Base-by-base conservation (phyloP, 352 stramenopile genomes). In the Plasmopara muralis region DNA sequence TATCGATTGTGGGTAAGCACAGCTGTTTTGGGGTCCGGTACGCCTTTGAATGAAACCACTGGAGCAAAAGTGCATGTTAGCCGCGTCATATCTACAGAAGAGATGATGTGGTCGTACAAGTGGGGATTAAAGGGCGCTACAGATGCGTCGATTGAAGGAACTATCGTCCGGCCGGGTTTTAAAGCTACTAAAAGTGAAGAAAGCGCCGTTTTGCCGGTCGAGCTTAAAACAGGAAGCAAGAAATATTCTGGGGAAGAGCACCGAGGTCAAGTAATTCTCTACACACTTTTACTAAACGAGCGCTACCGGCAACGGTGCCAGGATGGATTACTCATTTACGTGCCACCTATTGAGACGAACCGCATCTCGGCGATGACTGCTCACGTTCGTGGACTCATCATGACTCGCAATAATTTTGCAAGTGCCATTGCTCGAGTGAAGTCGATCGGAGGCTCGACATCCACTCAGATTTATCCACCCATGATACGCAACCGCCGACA, bases 141-240 rank as follows among this genome's bases (percentile, higher is more conserved):
- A 0, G 83, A 93, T 46, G 83, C 74, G 1, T 87, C 79, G 18
- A 58, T 93, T n/a, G 52, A 75, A 64, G 74, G 67, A 6, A 59
- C 50, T 7, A 81, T 87, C 46, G 25, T 43, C 15, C 40, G 41
- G 8, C 33, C 15, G 13, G 40, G 46, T 12, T 44, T 6, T 35
- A 35, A 50, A 30, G 37, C 38, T n/a, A n/a, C n/a, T 40, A 47
- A 33, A 1, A n/a, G 20, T 13, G 5, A 47, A n/a, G 43, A n/a
- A 42, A 54, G 48, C 20, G 44, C 65, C 13, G 67, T 90, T n/a
- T 16, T 89, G 3, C 77, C 83, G 13, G 28, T 96, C 7, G 87
- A 96, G 47, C 67, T 96, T 9, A 96, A 96, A 62, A 96, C 86
- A 14, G 87, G 87, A 9, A 94, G 76, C 43, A 85, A 87, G 48